Percentiles rank a stretch among this genome's conserved stretches.
phyloP scores from a whole-genome alignment of 1,284 basidiomycete species.

The Sporisorium iseilematis-ciliati region DNA sequence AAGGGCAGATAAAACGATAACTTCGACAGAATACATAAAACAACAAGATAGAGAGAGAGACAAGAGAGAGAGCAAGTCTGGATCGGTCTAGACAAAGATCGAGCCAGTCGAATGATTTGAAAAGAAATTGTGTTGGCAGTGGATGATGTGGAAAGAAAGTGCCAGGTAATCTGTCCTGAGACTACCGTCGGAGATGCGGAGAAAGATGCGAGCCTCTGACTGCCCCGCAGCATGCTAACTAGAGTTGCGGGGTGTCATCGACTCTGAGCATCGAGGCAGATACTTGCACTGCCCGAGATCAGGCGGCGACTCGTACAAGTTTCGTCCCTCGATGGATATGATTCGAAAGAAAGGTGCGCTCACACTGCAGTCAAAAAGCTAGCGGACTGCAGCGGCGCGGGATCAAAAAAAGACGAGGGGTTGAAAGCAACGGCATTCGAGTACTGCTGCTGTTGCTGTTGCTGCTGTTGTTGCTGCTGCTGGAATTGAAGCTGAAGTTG shows the following conservation, averaged over 20 bases:
- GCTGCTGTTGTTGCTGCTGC: constrained; percentile 23
- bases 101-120: constrained; percentile 10
- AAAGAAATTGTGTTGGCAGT: background rate
- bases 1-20: constrained; percentile 3
- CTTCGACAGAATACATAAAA: constrained; percentile 27
- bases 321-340: background rate
- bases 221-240: constrained; percentile 31
- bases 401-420: constrained; percentile 51
- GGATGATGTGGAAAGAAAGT: constrained; percentile 8
- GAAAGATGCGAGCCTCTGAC: constrained; percentile 11
- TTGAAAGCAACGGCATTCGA: constrained; percentile 26
- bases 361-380: constrained; percentile 53
- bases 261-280: constrained; percentile 5
- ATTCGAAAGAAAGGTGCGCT: constrained; percentile 20
- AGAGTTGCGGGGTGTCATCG: constrained; percentile 15
- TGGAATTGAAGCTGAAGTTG: constrained; percentile 32
- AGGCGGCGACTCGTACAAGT: background rate
- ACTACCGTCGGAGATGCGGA: constrained; percentile 3
- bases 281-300: background rate
- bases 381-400: constrained; percentile 52
- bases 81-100: constrained; percentile 5
- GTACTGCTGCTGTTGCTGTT: constrained; percentile 29
- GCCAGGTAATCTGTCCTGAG: constrained; percentile 26
- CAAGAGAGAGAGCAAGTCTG: constrained; percentile 2
- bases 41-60: background rate